Base-by-base conservation (phyloP, 371 early-diverging fungal genomes). In the Blyttiomyces sp. region DNA sequence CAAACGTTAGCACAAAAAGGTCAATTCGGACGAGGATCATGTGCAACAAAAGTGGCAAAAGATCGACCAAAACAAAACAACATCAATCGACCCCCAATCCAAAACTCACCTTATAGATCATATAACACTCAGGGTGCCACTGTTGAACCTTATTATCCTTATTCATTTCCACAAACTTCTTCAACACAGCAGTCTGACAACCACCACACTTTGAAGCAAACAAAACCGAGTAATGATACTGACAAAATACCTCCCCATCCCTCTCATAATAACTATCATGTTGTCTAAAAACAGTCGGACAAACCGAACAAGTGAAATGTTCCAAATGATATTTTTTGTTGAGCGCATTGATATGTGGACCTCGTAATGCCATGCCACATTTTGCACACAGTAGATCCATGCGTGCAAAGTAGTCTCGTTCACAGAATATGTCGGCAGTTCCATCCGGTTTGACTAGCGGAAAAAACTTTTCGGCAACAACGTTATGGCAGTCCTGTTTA, bases 51-150 rank as follows among this genome's bases (percentile, higher is more conserved):
- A n/a, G n/a, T n/a, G n/a, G n/a, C n/a, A n/a, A n/a, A n/a, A n/a
- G n/a, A n/a, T n/a, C n/a, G n/a, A n/a, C n/a, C n/a, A n/a, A n/a
- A n/a, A n/a, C n/a, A n/a, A n/a, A n/a, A n/a, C n/a, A n/a, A n/a
- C n/a, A n/a, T n/a, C n/a, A n/a, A n/a, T n/a, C n/a, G n/a, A n/a
- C n/a, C n/a, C n/a, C n/a, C n/a, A n/a, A n/a, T n/a, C n/a, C n/a
- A n/a, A n/a, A n/a, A n/a, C n/a, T n/a, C 71, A 86, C 86, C 82
- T 92, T 95, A 80, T 91, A 89, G 49, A 98, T 93, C 96, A 95
- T 96, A 72, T 98, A 98, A 71, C 98, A 98, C 70, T 95, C 93
- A 9, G 96, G 96, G 71, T 98, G 98, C 98, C 98, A 97, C 54
- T 89, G 88, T 49, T 76, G 69, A 16, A 59, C 43, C 17, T 61